phyloP scores from a whole-genome alignment of 352 stramenopile species.

The Phytopythium helicoides region DNA sequence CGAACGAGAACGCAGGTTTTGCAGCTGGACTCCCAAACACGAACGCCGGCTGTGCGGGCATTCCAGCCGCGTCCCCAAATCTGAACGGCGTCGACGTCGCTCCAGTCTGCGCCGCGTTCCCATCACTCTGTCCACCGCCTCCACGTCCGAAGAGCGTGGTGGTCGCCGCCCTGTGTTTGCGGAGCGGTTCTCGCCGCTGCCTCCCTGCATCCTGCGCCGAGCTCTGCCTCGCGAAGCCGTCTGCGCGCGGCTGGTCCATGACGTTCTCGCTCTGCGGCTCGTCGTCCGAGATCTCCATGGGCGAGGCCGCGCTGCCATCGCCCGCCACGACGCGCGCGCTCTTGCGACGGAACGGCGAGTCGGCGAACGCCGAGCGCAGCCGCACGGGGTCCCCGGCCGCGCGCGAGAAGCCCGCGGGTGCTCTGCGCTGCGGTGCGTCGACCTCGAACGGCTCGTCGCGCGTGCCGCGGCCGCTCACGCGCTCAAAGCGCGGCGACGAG shows the following conservation, averaged over 20 bases:
- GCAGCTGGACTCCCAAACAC: background rate
- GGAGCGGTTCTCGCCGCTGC: background rate
- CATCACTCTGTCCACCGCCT: background rate
- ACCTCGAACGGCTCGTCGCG: too few relatives aligned
- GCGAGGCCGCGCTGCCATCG: background rate
- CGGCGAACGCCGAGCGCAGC: background rate
- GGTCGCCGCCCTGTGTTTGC: background rate
- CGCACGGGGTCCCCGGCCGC: too few relatives aligned
- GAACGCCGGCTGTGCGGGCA: background rate
- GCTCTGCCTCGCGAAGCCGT: background rate
- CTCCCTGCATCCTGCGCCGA: background rate
- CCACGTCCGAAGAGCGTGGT: background rate
- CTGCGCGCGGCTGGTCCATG: background rate
- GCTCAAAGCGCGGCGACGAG: too few relatives aligned
- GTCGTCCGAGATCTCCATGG: background rate
- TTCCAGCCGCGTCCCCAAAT: background rate
- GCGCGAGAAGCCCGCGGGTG: too few relatives aligned
- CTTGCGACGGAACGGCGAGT: constrained; percentile 3
- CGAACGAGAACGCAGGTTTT: background rate
- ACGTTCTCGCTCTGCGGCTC: background rate
- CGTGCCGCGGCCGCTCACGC: too few relatives aligned
- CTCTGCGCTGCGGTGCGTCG: too few relatives aligned
- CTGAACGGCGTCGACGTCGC: too few relatives aligned
- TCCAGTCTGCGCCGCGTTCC: background rate
- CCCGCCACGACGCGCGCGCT: background rate